Evolutionary conservation across 352 stramenopile genomes (phyloP), one percentile per base, ranked within the genome.

Genomic region (Plasmopara halstedii): DNA sequence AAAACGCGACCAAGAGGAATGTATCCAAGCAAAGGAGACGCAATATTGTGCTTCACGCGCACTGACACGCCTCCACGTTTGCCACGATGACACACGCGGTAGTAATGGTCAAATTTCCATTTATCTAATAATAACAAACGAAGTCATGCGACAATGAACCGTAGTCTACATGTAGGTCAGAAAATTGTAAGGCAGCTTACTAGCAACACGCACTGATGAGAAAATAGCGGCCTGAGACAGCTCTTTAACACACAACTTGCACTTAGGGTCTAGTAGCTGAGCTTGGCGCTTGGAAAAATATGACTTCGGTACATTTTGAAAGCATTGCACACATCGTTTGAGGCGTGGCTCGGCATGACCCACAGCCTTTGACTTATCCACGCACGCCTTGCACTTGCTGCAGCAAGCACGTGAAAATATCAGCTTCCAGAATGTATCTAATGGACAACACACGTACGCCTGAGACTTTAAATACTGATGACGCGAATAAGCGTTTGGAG

Each of bases 271-370:
- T 29, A 78, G 37, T 41, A 75, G 53, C 10, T 83, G 65, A 32
- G 62, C 64, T 59, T 88, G 77, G 7, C 77, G 74, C 61, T 88
- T 88, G 45, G 77, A 88, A 48, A 85, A 88, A 14, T 50, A 61
- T 3, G 64, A 48, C 40, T 78, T 79, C 0, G 66, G 44, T n/a
- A 84, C 50, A 31, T 73, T 71, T 40, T 79, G 70, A 52, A 87
- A 88, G 64, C 77, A 88, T 55, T 88, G 77, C 18, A 85, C 64
- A 42, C 77, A 88, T 15, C 67, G 65, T 46, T 87, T 87, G 18
- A 78, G 50, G 10, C 71, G 60, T 18, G 53, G 36, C 22, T 55
- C 58, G 11, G 39, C 33, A 15, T 59, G 46, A 9, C 43, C 33
- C 6, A 51, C 27, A 26, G 53, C 25, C 31, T 56, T 50, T 1